Conservation (phyloP, 2,329 filamentous ascomycete species). For the Curvularia lunata region DNA sequence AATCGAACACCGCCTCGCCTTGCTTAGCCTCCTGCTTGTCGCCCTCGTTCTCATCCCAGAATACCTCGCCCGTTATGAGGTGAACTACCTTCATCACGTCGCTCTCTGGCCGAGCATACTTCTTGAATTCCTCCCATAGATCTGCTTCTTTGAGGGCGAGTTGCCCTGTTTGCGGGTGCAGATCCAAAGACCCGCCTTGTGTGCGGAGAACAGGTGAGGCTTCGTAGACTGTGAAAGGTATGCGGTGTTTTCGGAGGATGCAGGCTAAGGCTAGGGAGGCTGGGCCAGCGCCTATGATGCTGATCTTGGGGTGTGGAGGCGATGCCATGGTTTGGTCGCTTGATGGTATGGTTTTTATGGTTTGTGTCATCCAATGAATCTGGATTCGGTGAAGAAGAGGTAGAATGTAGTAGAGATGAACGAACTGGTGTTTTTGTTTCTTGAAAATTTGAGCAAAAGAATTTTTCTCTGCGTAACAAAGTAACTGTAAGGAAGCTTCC, state of each 20-base stretch:
- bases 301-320: slow-evolving; percentile 31
- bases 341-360: not conserved
- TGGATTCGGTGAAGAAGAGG: not conserved
- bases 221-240: slow-evolving; percentile 59
- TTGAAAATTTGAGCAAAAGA: not conserved
- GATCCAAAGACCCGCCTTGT: slow-evolving; percentile 54
- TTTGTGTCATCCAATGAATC: not conserved
- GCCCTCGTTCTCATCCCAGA: slow-evolving; percentile 36
- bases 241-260: slow-evolving; percentile 57
- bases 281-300: slow-evolving; percentile 50
- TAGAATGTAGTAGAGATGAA: not conserved
- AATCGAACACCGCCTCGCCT: slow-evolving; percentile 31
- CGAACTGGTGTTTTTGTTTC: not conserved
- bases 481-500: not conserved
- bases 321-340: not conserved
- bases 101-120: slow-evolving; percentile 59
- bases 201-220: slow-evolving; percentile 43
- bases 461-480: not conserved
- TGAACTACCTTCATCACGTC: slow-evolving; percentile 59
- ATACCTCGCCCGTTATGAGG: slow-evolving; percentile 37
- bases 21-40: slow-evolving; percentile 50
- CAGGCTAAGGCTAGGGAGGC: slow-evolving; percentile 60
- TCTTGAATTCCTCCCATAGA: slow-evolving; percentile 59
- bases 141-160: slow-evolving; percentile 59
- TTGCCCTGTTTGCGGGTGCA: slow-evolving; percentile 61